Percentiles rank a stretch among this genome's conserved stretches.
Conservation (phyloP, 106 monocot genomes). For the Vanilla planifolia region DNA sequence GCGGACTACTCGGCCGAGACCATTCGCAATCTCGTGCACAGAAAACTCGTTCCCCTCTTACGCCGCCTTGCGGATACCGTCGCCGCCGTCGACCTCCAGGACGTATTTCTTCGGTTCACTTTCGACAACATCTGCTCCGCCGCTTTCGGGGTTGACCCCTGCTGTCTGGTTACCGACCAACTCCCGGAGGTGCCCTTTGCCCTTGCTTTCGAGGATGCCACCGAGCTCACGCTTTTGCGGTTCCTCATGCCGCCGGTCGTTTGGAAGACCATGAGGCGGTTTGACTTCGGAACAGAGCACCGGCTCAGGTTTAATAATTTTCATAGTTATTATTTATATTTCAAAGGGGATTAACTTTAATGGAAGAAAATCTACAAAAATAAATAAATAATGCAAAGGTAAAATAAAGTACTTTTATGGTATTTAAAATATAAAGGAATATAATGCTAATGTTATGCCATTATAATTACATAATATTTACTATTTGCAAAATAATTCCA, state of each 20-base stretch:
- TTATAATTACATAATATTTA: no score
- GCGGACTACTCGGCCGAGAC: constrained; percentile 31
- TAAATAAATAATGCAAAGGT: no score
- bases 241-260: constrained; percentile 78
- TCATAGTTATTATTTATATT: no score
- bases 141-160: constrained; percentile 76
- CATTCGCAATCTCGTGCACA: constrained; percentile 38
- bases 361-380: no score
- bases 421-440: no score
- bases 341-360: no score
- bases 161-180: constrained; percentile 46
- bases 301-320: no score
- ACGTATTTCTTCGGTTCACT: constrained; percentile 78
- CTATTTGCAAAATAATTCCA: no score
- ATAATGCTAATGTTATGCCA: no score
- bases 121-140: constrained; percentile 84
- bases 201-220: constrained; percentile 72
- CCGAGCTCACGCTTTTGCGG: constrained; percentile 54
- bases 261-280: constrained; percentile 63
- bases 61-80: constrained; percentile 1
- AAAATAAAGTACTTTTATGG: no score
- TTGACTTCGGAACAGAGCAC: constrained; percentile 55
- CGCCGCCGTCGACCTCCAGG: constrained; percentile 45
- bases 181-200: constrained; percentile 65
- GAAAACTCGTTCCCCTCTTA: constrained; percentile 42